Percentiles rank a stretch among this genome's conserved stretches.
phyloP scores from a whole-genome alignment of 768 basidiomycete species.

The Paxillus rubicundulus region DNA sequence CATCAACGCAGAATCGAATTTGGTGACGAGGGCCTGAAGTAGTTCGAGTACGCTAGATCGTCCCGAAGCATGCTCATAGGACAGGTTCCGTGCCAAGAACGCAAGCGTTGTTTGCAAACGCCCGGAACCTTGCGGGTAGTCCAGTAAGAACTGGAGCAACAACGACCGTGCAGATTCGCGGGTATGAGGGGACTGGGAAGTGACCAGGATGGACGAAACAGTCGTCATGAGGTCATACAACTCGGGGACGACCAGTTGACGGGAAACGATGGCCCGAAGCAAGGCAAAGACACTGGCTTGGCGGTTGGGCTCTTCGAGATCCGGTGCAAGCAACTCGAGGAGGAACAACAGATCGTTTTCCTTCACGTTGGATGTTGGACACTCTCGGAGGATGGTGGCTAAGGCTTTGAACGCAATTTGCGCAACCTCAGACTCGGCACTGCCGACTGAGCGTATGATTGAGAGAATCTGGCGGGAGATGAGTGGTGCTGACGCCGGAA shows the following conservation, averaged over 20 bases:
- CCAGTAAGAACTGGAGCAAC: constrained; percentile 90
- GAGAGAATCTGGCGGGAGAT: constrained; percentile 81
- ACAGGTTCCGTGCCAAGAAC: constrained; percentile 89
- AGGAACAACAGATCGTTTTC: constrained; percentile 88
- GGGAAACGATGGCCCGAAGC: constrained; percentile 84
- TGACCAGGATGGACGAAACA: constrained; percentile 89
- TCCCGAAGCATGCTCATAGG: constrained; percentile 88
- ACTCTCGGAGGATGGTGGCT: constrained; percentile 86
- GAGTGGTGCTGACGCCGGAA: constrained; percentile 75
- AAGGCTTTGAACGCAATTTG: constrained; percentile 88
- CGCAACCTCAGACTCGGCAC: constrained; percentile 84
- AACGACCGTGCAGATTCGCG: constrained; percentile 90
- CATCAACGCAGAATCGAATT: constrained; percentile 75
- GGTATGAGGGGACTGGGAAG: constrained; percentile 85
- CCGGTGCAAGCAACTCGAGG: constrained; percentile 81
- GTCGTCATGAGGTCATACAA: constrained; percentile 97
- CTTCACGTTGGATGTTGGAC: constrained; percentile 73
- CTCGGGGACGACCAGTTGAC: constrained; percentile 92
- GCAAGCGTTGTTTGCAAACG: constrained; percentile 85
- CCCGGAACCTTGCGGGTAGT: constrained; percentile 95
- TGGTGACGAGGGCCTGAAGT: constrained; percentile 76
- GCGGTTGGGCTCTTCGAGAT: constrained; percentile 84
- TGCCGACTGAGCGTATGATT: constrained; percentile 79
- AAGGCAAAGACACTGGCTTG: constrained; percentile 87
- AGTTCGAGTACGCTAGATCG: constrained; percentile 93